Base-by-base conservation (phyloP, 148 eudicot genomes). In the Bassia scoparia region DNA sequence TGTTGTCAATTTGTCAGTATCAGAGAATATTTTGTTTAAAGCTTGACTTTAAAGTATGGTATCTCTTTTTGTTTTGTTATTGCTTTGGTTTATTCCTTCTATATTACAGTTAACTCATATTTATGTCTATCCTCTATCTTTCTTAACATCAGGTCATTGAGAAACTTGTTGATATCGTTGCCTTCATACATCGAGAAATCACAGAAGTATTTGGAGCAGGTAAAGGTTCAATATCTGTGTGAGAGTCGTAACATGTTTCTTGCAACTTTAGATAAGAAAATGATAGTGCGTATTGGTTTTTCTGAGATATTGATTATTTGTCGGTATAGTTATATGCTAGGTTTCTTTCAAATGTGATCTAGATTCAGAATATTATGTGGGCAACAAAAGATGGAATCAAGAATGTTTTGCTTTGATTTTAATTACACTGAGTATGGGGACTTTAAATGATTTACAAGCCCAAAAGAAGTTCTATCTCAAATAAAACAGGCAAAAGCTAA, bases 91-190 rank as follows among this genome's bases (percentile, higher is more conserved):
- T 56, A 10, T 23, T 50, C 4, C 31, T 20, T 31, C 41, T 59
- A 33, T 23, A 37, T 61, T 24, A 37, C 52, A 35, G 59, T 37
- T 53, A 61, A 61, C 11, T 16, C 33, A 16, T 56, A 30, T 2
- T 23, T 26, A 34, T 41, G 14, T 74, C 14, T 44, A 35, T 63
- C 16, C 21, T 2, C 11, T 56, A 31, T 23, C 41, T 33, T 69
- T 63, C 29, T 0, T 26, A 35, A 12, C 76, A 81, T 76, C 78
- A 94, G 98, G 86, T 94, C 53, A 87, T 94, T 77, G 98, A 91
- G 89, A 94, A 91, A 84, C 90, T 94, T 71, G 96, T 89, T 73
- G 98, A 94, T 78, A 71, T 94, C 54, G 97, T 89, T 59, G 85
- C 89, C 66, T 94, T 85, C 83, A 89, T 94, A 74, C 97, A 90